Evolutionary conservation across 208 protist genomes (phyloP).

Genomic region (Crithidia fasciculata): DNA sequence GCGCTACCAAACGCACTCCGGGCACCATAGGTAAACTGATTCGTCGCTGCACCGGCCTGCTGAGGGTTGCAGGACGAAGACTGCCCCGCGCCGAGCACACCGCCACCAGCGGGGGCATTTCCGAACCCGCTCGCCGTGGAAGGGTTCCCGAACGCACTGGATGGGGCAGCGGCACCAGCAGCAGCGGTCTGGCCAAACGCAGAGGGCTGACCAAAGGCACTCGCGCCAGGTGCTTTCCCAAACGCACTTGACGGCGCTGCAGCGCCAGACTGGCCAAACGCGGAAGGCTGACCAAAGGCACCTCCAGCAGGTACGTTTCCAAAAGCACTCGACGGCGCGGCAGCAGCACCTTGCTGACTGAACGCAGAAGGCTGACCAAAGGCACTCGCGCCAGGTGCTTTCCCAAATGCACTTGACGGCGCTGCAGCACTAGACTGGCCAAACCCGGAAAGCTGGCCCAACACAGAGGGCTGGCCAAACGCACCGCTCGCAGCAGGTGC

Average conservation of each 20-base stretch:
- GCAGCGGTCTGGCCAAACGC: constrained; percentile 1
- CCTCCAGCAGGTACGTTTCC: too few relatives aligned
- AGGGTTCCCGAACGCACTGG: constrained; percentile 16
- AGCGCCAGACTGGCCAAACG: not conserved
- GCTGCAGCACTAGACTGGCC: not conserved
- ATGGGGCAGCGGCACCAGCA: not conserved
- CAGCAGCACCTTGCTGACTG: not conserved
- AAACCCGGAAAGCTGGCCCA: not conserved
- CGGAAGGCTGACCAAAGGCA: not conserved
- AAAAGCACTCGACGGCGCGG: not conserved
- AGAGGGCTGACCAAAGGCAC: not conserved
- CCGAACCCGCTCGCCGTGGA: constrained; percentile 10
- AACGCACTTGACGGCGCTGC: constrained; percentile 17
- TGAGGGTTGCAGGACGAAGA: not conserved
- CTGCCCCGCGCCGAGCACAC: not conserved
- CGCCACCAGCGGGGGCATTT: not conserved
- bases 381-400: constrained; percentile 1
- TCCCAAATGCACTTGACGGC: constrained; percentile 18
- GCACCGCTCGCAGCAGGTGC: not conserved
- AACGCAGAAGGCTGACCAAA: constrained; percentile 1
- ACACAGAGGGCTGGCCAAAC: constrained; percentile 5
- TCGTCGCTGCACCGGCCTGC: not conserved
- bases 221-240: constrained; percentile 8
- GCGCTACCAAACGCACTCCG: constrained; percentile 29
- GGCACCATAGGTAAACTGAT: not conserved